Evolutionary conservation across 78 protist species (phyloP).

Genomic region (Chrysochromulina parva): DNA sequence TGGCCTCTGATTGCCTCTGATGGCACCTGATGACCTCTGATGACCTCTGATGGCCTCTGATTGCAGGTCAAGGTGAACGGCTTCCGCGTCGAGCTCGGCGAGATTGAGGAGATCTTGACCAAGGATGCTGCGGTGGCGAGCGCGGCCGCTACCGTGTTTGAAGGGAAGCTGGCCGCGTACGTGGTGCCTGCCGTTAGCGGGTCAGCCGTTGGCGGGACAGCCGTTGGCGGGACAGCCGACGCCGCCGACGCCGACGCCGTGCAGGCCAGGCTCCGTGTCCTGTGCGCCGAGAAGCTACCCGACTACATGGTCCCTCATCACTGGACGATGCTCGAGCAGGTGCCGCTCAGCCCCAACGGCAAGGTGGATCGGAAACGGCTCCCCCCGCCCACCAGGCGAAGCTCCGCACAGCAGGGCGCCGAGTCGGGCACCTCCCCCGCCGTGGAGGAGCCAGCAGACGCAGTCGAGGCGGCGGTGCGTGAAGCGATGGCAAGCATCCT

Average conservation of each 20-base stretch:
- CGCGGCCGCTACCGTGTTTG: background rate
- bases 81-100: slow-evolving; percentile 51
- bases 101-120: slow-evolving; percentile 13
- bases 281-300: background rate
- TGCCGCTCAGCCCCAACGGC: slow-evolving; percentile 27
- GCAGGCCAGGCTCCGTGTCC: background rate
- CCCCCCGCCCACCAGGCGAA: background rate
- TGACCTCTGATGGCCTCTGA: too few relatives aligned
- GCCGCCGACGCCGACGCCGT: background rate
- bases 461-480: background rate
- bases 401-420: background rate
- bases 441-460: background rate
- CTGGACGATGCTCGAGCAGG: background rate
- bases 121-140: background rate
- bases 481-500: background rate
- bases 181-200: background rate
- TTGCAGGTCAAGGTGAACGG: slow-evolving; percentile 45
- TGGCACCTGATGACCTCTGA: too few relatives aligned
- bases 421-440: background rate
- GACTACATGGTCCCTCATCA: slow-evolving; percentile 13
- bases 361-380: background rate
- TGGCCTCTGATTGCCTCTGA: too few relatives aligned
- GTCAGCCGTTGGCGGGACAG: too few relatives aligned
- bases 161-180: background rate
- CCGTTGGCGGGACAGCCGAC: background rate